phyloP scores from a whole-genome alignment of 495 filamentous ascomycete genomes.

The Neurospora hispaniola region DNA sequence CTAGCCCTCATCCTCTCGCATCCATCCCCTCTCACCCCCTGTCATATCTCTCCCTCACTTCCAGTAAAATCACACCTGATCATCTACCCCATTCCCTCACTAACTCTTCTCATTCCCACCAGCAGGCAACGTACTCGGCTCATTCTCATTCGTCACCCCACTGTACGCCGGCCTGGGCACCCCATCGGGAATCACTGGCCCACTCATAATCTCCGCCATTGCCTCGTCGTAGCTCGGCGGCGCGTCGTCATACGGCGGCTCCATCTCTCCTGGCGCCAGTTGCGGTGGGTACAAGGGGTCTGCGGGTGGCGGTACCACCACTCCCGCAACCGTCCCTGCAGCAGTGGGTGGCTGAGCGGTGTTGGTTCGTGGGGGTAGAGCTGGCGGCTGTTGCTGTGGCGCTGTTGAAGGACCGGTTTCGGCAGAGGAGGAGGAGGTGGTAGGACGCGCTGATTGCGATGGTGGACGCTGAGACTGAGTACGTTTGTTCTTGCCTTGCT shows the following conservation, averaged over 20 bases:
- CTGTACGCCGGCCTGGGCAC: slow-evolving; percentile 33
- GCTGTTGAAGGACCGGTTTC: slow-evolving; percentile 1
- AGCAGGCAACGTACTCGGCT: slow-evolving; percentile 29
- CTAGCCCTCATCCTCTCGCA: too few species aligned
- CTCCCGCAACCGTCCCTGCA: slow-evolving; percentile 8
- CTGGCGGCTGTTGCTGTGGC: slow-evolving; percentile 4
- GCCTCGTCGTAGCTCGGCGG: slow-evolving; percentile 85
- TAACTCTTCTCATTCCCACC: slow-evolving; percentile 18
- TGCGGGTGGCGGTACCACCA: neutral
- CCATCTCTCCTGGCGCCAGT: slow-evolving; percentile 15
- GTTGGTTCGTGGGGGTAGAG: slow-evolving; percentile 7
- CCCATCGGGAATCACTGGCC: slow-evolving; percentile 25
- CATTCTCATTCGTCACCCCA: slow-evolving; percentile 39
- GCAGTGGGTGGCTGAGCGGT: slow-evolving; percentile 14
- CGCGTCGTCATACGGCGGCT: slow-evolving; percentile 47
- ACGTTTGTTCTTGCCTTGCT: slow-evolving; percentile 19
- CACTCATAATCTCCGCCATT: slow-evolving; percentile 61
- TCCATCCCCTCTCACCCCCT: too few species aligned
- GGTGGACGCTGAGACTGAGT: slow-evolving; percentile 10
- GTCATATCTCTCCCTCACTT: too few species aligned
- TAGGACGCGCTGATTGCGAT: slow-evolving; percentile 22
- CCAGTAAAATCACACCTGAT: too few species aligned
- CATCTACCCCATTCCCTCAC: neutral
- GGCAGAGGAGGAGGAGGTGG: slow-evolving; percentile 23
- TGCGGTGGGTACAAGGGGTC: slow-evolving; percentile 40